phyloP scores from a whole-genome alignment of 2,329 filamentous ascomycete species.

The Arthrobotrys entomopaga region DNA sequence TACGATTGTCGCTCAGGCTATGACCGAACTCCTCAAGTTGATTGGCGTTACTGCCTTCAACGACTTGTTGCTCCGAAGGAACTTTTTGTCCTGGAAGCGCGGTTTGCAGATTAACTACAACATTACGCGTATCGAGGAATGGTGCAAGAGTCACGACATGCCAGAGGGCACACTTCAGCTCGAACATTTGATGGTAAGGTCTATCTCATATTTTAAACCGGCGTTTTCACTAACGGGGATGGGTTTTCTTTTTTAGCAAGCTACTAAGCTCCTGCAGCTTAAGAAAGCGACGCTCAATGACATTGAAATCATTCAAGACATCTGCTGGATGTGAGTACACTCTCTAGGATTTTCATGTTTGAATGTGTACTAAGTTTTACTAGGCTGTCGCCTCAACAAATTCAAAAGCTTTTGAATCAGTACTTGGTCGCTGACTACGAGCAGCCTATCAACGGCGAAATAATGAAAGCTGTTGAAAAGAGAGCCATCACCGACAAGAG shows the following conservation, averaged over 20 bases:
- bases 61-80: constrained; percentile 94
- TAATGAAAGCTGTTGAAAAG: constrained; percentile 99
- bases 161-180: constrained; percentile 96
- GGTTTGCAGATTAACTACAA: constrained; percentile 99
- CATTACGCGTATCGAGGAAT: constrained; percentile 98
- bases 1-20: constrained; percentile 91
- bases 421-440: constrained; percentile 99
- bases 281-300: constrained; percentile 99
- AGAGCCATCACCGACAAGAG: constrained; percentile 93
- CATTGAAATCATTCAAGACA: constrained; percentile 99
- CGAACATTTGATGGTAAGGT: constrained; percentile 90
- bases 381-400: constrained; percentile 97
- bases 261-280: constrained; percentile 94
- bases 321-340: constrained; percentile 92
- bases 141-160: constrained; percentile 99
- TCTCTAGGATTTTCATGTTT: neutral
- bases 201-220: constrained; percentile 49
- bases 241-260: constrained; percentile 78
- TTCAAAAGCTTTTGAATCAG: constrained; percentile 98
- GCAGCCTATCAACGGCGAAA: constrained; percentile 98
- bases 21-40: constrained; percentile 89
- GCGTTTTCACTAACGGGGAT: constrained; percentile 30
- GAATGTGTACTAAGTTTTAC: constrained; percentile 10
- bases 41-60: constrained; percentile 99
- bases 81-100: constrained; percentile 99